Evolutionary conservation across 2,329 filamentous ascomycete species (phyloP), one percentile per base, ranked within the genome.

Genomic region (Byssoonygena ceratinophila): DNA sequence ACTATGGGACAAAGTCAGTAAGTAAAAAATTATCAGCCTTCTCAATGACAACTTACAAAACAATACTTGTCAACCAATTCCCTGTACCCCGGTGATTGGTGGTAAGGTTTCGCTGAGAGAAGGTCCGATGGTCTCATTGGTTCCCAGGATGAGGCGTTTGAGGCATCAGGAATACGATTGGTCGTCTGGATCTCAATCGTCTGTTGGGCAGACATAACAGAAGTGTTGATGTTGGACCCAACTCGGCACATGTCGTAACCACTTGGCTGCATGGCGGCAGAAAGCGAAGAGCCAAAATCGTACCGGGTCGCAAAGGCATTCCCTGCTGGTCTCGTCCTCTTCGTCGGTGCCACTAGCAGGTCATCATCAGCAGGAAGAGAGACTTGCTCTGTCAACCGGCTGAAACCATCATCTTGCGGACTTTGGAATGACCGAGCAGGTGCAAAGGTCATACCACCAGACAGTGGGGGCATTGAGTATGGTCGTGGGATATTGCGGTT

Each of bases 31-130:
- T 39, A n/a, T 14, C n/a, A 37, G 39, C 7, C 8, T 41, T 16
- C 16, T 4, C 27, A 27, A 20, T 18, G 51, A 40, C 78, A 16
- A 94, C 91, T 82, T 91, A 96, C 91, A 81, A 97, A 98, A 79
- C 92, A 98, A 78, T 95, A 98, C 76, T 94, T 96, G 76, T 94
- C 90, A 70, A 98, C 85, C 59, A 98, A 80, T 72, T 98, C 92
- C 72, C 94, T 87, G 69, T 98, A 97, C 55, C 91, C 90, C 55
- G 87, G 83, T 58, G 89, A 94, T 55, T 90, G 81, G 59, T 95
- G 83, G 63, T 80, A 76, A 41, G 83, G 82, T 64, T 84, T 81
- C 63, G 79, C 78, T 36, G 76, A 55, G 2, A 44, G 55, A 47
- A 58, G 37, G 25, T 58, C 53, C 4, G 41, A 50, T 12, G 49